phyloP scores from a whole-genome alignment of 305 asterid species.

The Fraxinus greggii region DNA sequence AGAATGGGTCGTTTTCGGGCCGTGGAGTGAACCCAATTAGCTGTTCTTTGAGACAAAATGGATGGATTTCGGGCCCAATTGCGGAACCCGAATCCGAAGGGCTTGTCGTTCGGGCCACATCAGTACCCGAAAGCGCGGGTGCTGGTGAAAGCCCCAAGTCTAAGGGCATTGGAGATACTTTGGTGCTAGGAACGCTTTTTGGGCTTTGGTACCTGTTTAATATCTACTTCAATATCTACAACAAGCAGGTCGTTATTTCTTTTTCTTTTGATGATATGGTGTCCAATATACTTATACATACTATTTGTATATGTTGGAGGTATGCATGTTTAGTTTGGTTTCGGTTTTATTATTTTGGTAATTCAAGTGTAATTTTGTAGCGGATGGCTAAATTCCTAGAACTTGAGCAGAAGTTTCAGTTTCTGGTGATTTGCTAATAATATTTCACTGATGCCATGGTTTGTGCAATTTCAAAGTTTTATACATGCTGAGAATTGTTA shows the following conservation, averaged over 20 bases:
- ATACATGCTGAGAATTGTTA: neutral
- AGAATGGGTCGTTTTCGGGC: slow-evolving; percentile 21
- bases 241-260: slow-evolving; percentile 64
- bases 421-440: neutral
- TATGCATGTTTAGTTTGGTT: neutral
- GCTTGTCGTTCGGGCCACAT: slow-evolving; percentile 50
- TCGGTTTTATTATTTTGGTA: neutral
- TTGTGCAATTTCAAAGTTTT: neutral
- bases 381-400: neutral
- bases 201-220: slow-evolving; percentile 91
- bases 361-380: neutral
- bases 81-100: slow-evolving; percentile 46
- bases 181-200: slow-evolving; percentile 74
- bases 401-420: neutral
- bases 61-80: slow-evolving; percentile 56
- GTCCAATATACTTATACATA: neutral
- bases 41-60: slow-evolving; percentile 51
- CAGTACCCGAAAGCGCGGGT: slow-evolving; percentile 50
- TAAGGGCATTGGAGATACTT: slow-evolving; percentile 47
- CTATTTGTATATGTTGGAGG: neutral
- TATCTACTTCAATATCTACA: slow-evolving; percentile 93
- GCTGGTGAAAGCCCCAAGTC: slow-evolving; percentile 48
- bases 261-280: neutral
- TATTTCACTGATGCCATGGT: neutral
- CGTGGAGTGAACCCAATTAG: slow-evolving; percentile 32